Percentiles rank a stretch among this genome's conserved stretches.
Evolutionary conservation across 768 basidiomycete genomes (phyloP).

Genomic region (Termitomyces sp.): DNA sequence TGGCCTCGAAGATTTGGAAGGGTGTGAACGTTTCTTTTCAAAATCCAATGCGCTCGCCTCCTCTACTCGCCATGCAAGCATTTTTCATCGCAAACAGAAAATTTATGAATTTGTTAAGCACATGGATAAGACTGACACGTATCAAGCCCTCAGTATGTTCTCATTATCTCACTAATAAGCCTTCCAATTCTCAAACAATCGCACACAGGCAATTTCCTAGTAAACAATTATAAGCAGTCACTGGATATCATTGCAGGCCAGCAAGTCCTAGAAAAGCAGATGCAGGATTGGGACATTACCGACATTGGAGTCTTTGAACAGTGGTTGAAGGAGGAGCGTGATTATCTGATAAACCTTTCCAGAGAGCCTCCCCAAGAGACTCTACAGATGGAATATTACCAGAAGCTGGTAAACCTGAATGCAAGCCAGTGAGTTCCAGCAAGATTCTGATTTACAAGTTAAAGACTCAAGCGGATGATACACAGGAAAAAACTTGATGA

Average conservation of each 20-base stretch:
- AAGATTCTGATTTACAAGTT: fast-evolving
- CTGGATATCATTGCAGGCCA: not conserved
- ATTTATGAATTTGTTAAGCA: too few relatives aligned
- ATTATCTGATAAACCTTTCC: not conserved
- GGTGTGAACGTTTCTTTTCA: too few relatives aligned
- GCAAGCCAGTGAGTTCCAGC: not conserved
- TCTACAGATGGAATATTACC: not conserved
- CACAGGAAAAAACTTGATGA: not conserved
- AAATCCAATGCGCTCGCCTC: too few relatives aligned
- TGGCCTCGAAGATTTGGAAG: too few relatives aligned
- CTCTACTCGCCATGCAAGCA: too few relatives aligned
- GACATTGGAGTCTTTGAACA: not conserved
- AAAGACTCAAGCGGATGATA: too few relatives aligned
- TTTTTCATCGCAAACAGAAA: too few relatives aligned
- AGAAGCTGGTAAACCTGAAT: not conserved
- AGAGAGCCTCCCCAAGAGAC: not conserved
- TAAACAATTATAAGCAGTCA: constrained; percentile 2
- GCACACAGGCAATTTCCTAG: not conserved
- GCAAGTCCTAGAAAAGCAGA: not conserved
- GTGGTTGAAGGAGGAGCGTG: not conserved
- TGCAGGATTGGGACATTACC: not conserved
- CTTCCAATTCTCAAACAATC: too few relatives aligned
- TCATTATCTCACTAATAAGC: too few relatives aligned
- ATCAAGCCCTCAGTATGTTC: too few relatives aligned
- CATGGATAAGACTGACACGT: too few relatives aligned